These are phyloP conservation scores for Spirogloea muscicola DNA, from an alignment of 139 green algal species.

Conservation along the genomic window DNA sequence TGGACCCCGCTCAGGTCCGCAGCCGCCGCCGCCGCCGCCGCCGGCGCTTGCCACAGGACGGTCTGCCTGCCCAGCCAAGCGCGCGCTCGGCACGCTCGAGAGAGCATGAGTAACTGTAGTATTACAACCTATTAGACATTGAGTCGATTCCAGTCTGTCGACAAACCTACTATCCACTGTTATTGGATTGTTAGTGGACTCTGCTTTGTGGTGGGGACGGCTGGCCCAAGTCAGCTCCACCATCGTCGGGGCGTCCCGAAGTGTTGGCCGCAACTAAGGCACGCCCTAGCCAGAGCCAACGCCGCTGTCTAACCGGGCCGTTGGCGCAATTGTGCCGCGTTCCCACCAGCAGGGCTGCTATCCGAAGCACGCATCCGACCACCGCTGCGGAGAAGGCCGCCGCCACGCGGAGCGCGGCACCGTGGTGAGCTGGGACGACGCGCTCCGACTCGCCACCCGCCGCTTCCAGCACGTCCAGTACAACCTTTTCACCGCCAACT, in stretches of 20 bases:
- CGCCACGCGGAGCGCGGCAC: constrained; percentile 12
- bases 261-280: too few species aligned
- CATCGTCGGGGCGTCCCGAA: too few species aligned
- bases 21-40: too few species aligned
- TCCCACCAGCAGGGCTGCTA: constrained; percentile 1
- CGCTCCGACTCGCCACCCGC: constrained; percentile 3
- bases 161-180: background rate
- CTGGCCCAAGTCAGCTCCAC: too few species aligned
- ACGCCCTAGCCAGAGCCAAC: too few species aligned
- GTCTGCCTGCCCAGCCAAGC: background rate
- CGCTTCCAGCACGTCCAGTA: constrained; percentile 35
- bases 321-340: background rate
- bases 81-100: background rate
- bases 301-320: too few species aligned
- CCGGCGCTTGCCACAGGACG: background rate
- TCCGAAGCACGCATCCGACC: background rate
- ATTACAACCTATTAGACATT: background rate
- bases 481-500: constrained; percentile 49
- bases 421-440: constrained; percentile 24
- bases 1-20: constrained; percentile 39
- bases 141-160: background rate
- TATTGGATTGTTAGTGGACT: too few species aligned
- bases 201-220: too few species aligned
- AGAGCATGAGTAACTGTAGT: background rate
- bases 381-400: constrained; percentile 3